Evolutionary conservation across 169 alveolate species (phyloP), one percentile per base, ranked within the genome.

Genomic region (Cryptosporidium tyzzeri): DNA sequence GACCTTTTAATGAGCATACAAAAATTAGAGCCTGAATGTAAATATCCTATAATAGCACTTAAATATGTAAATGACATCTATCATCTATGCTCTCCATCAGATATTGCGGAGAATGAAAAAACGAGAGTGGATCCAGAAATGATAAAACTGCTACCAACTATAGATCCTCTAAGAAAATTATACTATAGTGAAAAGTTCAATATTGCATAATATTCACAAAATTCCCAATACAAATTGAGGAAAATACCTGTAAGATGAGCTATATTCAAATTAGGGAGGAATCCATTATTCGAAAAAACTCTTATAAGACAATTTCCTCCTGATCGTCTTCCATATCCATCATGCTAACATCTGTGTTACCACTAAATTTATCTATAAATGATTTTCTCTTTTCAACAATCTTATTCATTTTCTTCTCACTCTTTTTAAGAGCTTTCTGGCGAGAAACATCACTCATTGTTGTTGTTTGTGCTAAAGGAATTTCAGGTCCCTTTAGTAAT

Each of bases 401-500:
- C 75, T 62, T 80, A n/a, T 80, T 65, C 75, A 80, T 80, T 26
- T 48, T 80, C 65, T 80, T 80, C 48, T 65, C 75, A 31, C 53
- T 59, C 75, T 80, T 80, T 31, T 53, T 59, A 10, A 80, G 48
- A 31, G 70, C 44, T 44, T 44, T 62, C 29, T 80, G 67, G 29
- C 62, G 65, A 37, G 89, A 80, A 8, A 80, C 10, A 29, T 80
- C 89, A n/a, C 75, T 62, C 89, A 80, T 80, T 26, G 31, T 8
- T 26, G 68, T 50, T 29, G 71, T 80, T 48, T 80, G 75, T 4
- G 29, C 51, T 7, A 80, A 26, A 44, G 89, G 89, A 26, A 80
- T 80, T 31, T 80, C 89, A 14, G 89, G 89, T 37, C 89, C 89
- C 29, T 62, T 80, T n/a, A 80, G 6, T 80, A 80, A 50, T 33